Evolutionary conservation across 1,139 yeast genomes (phyloP), one percentile per base, ranked within the genome.

Genomic region (Pichia sp.): DNA sequence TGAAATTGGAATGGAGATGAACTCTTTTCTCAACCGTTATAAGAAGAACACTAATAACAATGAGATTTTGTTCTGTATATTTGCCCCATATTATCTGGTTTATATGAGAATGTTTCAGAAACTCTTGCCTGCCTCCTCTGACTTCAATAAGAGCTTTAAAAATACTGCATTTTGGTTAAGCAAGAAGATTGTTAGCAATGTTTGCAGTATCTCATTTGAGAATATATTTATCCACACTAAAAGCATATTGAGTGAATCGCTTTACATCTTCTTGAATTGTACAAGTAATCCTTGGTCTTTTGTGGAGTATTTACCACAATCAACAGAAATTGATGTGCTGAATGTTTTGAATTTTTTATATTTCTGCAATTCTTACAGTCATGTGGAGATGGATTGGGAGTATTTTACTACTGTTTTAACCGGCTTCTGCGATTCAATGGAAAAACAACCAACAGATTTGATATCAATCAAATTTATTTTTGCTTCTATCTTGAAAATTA

Each of bases 371-470:
- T 58, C 65, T 5, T 48, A 50, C 38, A 30, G 48, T 3, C 57
- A 56, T 2, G 64, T 65, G 13, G 51, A 61, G 19, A 59, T 57
- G 30, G 66, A 66, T 52, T 67, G 70, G 70, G 67, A 63, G 36
- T 64, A 55, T 43, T 51, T 45, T 8, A 31, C 45, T 1, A 45
- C 47, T 60, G 57, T 52, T 48, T 59, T 48, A 42, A 56, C 29
- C 57, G 58, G 43, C n/a, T 60, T 26, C 59, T 57, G 6, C 1
- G 15, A 4, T 36, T 60, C 8, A 55, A 54, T 15, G 5, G 36
- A 1, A 4, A 45, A 8, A 44, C 11, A 8, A 51, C 16, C 29
- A 19, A n/a, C 10, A 7, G 16, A 23, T 11, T 11, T 10, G 5
- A 3, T 26, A 3, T 23, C 31, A 11, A 57, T 45, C 54, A 62